These are phyloP conservation scores for Gracilariopsis chorda DNA, from an alignment of 23 red algal species.

Conservation along the genomic window DNA sequence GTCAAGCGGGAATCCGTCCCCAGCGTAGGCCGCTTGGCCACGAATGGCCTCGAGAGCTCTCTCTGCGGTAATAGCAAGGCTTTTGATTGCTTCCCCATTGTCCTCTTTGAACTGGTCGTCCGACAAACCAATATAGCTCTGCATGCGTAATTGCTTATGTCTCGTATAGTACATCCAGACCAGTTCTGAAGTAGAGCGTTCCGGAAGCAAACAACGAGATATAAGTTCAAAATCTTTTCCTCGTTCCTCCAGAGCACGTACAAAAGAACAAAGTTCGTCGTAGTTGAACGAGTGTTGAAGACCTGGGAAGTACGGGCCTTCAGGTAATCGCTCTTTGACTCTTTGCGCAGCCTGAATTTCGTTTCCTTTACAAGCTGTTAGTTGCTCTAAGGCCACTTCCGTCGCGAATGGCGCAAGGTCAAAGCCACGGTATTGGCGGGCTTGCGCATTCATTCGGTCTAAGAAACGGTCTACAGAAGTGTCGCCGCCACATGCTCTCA, in stretches of 20 bases:
- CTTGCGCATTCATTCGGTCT: neutral
- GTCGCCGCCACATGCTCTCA: conserved; percentile 14
- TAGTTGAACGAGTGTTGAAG: conserved; percentile 21
- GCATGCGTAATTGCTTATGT: conserved; percentile 65
- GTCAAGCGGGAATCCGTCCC: conserved; percentile 63
- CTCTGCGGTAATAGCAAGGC: neutral
- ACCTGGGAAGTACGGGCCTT: conserved; percentile 57
- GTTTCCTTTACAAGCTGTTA: conserved; percentile 3
- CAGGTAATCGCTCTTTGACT: conserved; percentile 6
- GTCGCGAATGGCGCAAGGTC: conserved; percentile 33
- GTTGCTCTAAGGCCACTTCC: conserved; percentile 38
- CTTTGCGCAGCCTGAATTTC: conserved; percentile 2
- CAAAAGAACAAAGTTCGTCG: conserved; percentile 64
- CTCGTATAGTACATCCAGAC: conserved; percentile 71
- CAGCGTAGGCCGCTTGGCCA: conserved; percentile 14
- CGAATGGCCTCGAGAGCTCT: neutral
- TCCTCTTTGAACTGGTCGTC: conserved; percentile 31
- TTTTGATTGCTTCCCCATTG: neutral
- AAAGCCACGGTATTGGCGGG: conserved; percentile 20
- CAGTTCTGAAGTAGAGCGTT: conserved; percentile 48
- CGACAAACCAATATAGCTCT: conserved; percentile 22
- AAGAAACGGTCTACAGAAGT: conserved; percentile 24
- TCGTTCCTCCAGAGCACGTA: conserved; percentile 51
- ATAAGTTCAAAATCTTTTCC: conserved; percentile 63
- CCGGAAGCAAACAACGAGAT: conserved; percentile 38